phyloP scores from a whole-genome alignment of 2,329 filamentous ascomycete genomes.

The Passalora sequoiae region DNA sequence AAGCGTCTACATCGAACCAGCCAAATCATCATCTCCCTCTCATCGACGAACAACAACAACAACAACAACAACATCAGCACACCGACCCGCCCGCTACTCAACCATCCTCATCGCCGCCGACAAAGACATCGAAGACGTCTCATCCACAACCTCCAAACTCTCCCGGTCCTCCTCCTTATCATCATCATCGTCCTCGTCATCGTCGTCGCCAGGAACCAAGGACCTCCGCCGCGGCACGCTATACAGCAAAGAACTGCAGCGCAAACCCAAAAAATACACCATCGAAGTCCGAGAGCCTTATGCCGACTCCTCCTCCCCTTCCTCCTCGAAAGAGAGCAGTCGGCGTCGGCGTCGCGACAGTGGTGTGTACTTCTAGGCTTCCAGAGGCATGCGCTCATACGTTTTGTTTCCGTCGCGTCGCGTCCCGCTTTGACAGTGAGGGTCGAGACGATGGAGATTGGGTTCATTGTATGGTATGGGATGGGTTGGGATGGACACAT shows the following conservation, averaged over 20 bases:
- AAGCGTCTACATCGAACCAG: conserved; percentile 15
- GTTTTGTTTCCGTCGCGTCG: background rate
- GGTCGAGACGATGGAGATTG: background rate
- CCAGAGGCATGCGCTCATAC: background rate
- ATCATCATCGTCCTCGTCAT: too few species aligned
- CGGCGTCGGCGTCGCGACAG: conserved; percentile 8
- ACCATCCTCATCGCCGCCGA: conserved; percentile 14
- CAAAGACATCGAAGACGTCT: conserved; percentile 11
- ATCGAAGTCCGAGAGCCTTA: conserved; percentile 20
- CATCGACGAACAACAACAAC: conserved; percentile 10
- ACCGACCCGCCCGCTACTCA: conserved; percentile 17
- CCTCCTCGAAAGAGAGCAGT: conserved; percentile 2
- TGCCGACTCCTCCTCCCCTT: too few species aligned
- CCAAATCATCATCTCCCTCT: conserved; percentile 5
- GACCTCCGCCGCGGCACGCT: conserved; percentile 12
- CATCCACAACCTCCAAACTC: conserved; percentile 3
- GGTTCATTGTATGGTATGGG: too few species aligned
- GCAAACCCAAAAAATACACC: conserved; percentile 14
- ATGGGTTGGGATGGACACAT: too few species aligned
- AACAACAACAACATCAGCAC: too few species aligned
- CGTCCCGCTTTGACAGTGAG: background rate
- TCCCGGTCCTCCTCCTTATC: background rate
- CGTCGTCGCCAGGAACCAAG: too few species aligned
- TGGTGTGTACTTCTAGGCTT: conserved; percentile 4
- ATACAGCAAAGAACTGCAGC: conserved; percentile 16